Conservation (phyloP, 331 rosid species). For the Malus hybrid region DNA sequence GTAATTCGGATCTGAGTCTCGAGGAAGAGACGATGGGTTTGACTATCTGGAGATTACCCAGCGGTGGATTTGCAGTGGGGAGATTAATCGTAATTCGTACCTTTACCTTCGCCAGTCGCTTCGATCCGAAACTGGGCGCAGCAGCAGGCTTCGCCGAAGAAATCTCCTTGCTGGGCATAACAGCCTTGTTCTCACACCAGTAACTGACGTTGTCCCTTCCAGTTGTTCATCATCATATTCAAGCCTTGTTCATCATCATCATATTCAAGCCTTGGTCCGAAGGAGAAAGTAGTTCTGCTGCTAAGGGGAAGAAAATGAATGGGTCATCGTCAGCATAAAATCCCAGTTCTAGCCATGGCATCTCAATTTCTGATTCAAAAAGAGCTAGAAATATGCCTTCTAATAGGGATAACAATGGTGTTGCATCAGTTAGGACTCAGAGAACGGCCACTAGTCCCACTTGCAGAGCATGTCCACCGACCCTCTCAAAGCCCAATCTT, state of each 20-base stretch:
- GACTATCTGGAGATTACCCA: constrained; percentile 89
- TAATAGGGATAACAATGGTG: constrained; percentile 40
- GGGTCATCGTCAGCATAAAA: constrained; percentile 46
- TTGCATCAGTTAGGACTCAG: constrained; percentile 50
- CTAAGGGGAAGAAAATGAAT: constrained; percentile 73
- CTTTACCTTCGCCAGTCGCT: too few relatives aligned
- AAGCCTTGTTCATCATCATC: too few relatives aligned
- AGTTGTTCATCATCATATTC: constrained; percentile 60
- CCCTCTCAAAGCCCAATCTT: constrained; percentile 50
- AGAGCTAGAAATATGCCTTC: constrained; percentile 47
- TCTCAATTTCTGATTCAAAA: constrained; percentile 75
- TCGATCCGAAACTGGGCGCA: too few relatives aligned
- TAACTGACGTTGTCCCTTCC: constrained; percentile 62
- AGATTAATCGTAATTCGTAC: constrained; percentile 22
- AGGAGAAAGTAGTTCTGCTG: constrained; percentile 77
- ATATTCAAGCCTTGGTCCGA: constrained; percentile 37
- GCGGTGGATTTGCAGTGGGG: constrained; percentile 86
- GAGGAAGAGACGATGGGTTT: constrained; percentile 70
- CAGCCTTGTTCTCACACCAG: background rate
- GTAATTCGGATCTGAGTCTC: background rate
- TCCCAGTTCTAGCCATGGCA: constrained; percentile 48
- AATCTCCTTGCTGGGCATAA: too few relatives aligned
- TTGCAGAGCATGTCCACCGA: constrained; percentile 46
- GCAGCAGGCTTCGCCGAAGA: too few relatives aligned
- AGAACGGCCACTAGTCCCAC: constrained; percentile 38